Evolutionary conservation across 352 stramenopile species (phyloP).

Genomic region (Globisporangium barbulae): DNA sequence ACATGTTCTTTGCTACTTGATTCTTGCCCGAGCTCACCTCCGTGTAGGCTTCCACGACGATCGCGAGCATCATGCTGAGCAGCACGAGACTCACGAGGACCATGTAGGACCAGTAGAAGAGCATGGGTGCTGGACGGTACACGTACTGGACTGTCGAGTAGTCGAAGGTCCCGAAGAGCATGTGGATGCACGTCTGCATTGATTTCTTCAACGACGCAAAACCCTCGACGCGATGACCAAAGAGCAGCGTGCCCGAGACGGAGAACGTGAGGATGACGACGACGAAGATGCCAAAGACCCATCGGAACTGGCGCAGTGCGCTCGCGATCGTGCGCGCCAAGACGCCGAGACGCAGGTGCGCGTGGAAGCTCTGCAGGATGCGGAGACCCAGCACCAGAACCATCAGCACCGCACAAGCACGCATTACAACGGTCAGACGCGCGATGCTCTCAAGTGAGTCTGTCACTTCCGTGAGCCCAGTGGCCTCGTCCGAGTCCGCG

Average conservation of each 20-base stretch:
- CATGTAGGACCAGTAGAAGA: slow-evolving; percentile 73
- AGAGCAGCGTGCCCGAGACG: slow-evolving; percentile 44
- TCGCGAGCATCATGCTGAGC: slow-evolving; percentile 74
- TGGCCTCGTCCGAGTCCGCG: slow-evolving; percentile 26
- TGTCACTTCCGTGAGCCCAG: slow-evolving; percentile 24
- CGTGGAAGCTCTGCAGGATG: slow-evolving; percentile 50
- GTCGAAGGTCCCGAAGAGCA: slow-evolving; percentile 68
- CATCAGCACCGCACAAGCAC: slow-evolving; percentile 26
- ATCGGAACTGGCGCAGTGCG: slow-evolving; percentile 43
- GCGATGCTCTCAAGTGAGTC: slow-evolving; percentile 24
- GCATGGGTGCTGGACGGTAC: slow-evolving; percentile 36
- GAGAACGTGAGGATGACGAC: slow-evolving; percentile 57
- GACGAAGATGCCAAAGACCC: slow-evolving; percentile 57
- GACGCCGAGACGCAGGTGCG: slow-evolving; percentile 52
- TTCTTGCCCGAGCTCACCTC: slow-evolving; percentile 41
- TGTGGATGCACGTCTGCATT: slow-evolving; percentile 59
- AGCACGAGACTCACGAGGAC: slow-evolving; percentile 59
- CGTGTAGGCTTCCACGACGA: slow-evolving; percentile 55
- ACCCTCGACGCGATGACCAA: slow-evolving; percentile 44
- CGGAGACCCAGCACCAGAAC: slow-evolving; percentile 29
- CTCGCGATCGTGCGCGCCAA: slow-evolving; percentile 50
- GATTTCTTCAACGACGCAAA: slow-evolving; percentile 43
- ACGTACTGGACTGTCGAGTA: slow-evolving; percentile 43
- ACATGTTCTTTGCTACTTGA: slow-evolving; percentile 22
- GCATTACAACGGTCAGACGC: slow-evolving; percentile 27